These are phyloP conservation scores for Leucocoprinus sp. DNA, from an alignment of 768 basidiomycete genomes.

Conservation along the genomic window DNA sequence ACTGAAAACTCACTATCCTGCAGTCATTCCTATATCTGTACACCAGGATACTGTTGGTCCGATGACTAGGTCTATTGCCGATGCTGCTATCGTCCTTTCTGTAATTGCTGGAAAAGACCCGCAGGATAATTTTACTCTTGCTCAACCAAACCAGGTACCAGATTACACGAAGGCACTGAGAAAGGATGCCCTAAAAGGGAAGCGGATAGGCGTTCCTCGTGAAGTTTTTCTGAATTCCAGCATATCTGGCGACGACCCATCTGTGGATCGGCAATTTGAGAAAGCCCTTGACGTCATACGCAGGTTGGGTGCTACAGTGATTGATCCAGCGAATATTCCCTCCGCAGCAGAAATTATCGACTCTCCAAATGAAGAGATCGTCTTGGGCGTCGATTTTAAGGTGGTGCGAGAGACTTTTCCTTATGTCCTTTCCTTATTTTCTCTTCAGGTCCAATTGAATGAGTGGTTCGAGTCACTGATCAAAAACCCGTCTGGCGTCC, in stretches of 20 bases:
- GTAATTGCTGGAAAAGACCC: conserved; percentile 47
- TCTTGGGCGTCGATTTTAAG: conserved; percentile 53
- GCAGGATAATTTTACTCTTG: conserved; percentile 46
- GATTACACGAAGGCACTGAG: conserved; percentile 48
- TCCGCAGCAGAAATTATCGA: conserved; percentile 40
- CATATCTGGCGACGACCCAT: conserved; percentile 25
- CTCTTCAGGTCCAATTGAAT: conserved; percentile 41
- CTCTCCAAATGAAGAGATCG: conserved; percentile 47
- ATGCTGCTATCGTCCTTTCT: conserved; percentile 49
- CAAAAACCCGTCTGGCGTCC: conserved; percentile 48
- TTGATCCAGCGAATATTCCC: conserved; percentile 58
- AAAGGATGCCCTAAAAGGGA: conserved; percentile 37
- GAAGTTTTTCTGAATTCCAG: conserved; percentile 26
- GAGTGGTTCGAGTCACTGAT: conserved; percentile 38
- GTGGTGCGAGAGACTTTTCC: conserved; percentile 19
- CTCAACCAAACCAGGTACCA: conserved; percentile 43
- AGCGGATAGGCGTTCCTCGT: conserved; percentile 47
- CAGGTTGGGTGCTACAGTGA: conserved; percentile 39
- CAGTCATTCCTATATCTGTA: conserved; percentile 49
- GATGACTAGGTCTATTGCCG: conserved; percentile 42
- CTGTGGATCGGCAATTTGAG: conserved; percentile 31
- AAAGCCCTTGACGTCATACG: conserved; percentile 28
- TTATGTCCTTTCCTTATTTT: not conserved
- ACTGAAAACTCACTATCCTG: not conserved
- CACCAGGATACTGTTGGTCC: conserved; percentile 57